Evolutionary conservation across 176 grass and related monocot genomes (phyloP).

Genomic region (Tuctoria greenei): DNA sequence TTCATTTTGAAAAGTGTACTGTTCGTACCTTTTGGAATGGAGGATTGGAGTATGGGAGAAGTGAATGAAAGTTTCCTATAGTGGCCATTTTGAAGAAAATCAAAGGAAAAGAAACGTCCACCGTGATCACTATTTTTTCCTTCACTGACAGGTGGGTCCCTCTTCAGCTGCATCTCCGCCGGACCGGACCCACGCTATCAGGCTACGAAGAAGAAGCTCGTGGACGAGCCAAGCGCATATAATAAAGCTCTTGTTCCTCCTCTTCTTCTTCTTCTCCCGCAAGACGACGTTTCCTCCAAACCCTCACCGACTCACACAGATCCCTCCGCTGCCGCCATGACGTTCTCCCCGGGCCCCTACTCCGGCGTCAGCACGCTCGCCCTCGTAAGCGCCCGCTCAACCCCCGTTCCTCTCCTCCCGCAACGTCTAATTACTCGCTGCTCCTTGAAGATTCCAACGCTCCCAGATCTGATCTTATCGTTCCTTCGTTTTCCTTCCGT

Average conservation of each 20-base stretch:
- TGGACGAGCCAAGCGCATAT: constrained; percentile 17
- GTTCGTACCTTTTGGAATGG: too few relatives aligned
- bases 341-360: constrained; percentile 73
- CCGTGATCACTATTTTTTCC: too few relatives aligned
- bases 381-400: constrained; percentile 51
- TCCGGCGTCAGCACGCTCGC: constrained; percentile 89
- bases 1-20: too few relatives aligned
- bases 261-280: background rate
- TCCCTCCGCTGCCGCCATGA: constrained; percentile 47
- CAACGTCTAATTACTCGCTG: background rate
- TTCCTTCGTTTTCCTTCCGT: background rate
- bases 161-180: too few relatives aligned
- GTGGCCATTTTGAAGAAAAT: too few relatives aligned
- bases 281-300: constrained; percentile 5
- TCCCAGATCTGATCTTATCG: constrained; percentile 28
- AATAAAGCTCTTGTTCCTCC: background rate
- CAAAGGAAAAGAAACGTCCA: too few relatives aligned
- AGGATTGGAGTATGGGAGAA: too few relatives aligned
- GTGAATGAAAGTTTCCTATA: too few relatives aligned
- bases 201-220: background rate
- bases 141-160: constrained; percentile 9
- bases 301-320: constrained; percentile 19
- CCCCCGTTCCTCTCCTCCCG: background rate
- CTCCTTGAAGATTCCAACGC: background rate
- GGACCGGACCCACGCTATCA: background rate